phyloP scores from a whole-genome alignment of 805 yeast genomes.

The Maudiozyma barnettii region DNA sequence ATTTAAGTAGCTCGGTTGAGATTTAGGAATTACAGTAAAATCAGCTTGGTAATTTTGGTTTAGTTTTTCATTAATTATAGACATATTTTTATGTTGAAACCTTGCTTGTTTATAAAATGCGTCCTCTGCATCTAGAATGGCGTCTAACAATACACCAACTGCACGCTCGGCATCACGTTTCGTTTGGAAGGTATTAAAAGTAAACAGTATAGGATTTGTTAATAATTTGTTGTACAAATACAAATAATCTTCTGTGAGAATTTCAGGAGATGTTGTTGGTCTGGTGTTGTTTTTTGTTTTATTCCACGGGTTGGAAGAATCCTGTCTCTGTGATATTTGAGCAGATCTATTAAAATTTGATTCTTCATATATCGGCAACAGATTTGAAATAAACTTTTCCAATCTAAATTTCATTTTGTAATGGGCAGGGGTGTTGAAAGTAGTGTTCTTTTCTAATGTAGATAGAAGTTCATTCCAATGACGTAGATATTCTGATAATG shows the following conservation, averaged over 20 bases:
- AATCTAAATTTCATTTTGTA: slow-evolving; percentile 19
- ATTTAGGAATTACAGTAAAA: slow-evolving; percentile 5
- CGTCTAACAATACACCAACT: slow-evolving; percentile 12
- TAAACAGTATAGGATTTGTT: slow-evolving; percentile 16
- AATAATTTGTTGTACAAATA: slow-evolving; percentile 14
- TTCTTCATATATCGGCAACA: slow-evolving; percentile 22
- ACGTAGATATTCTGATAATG: slow-evolving; percentile 23
- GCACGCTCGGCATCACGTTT: slow-evolving; percentile 14
- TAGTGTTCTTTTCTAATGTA: slow-evolving; percentile 13
- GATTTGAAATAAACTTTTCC: slow-evolving; percentile 19
- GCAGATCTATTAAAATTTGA: slow-evolving; percentile 24
- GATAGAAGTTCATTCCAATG: slow-evolving; percentile 23
- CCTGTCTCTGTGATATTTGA: slow-evolving; percentile 10
- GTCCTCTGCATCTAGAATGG: slow-evolving; percentile 18
- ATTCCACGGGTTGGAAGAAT: slow-evolving; percentile 17
- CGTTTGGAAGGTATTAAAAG: slow-evolving; percentile 8
- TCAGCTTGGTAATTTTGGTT: slow-evolving; percentile 14
- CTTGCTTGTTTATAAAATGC: slow-evolving; percentile 13
- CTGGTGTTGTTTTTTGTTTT: slow-evolving; percentile 2
- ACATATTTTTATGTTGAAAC: slow-evolving; percentile 5
- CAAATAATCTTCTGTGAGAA: slow-evolving; percentile 16
- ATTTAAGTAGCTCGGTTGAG: slow-evolving; percentile 13
- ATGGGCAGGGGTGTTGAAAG: slow-evolving; percentile 19
- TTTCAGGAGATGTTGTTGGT: slow-evolving; percentile 10
- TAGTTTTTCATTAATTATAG: slow-evolving; percentile 9